Evolutionary conservation across 1,139 yeast species (phyloP), one percentile per base, ranked within the genome.

Genomic region (Kodamaea sp.): DNA sequence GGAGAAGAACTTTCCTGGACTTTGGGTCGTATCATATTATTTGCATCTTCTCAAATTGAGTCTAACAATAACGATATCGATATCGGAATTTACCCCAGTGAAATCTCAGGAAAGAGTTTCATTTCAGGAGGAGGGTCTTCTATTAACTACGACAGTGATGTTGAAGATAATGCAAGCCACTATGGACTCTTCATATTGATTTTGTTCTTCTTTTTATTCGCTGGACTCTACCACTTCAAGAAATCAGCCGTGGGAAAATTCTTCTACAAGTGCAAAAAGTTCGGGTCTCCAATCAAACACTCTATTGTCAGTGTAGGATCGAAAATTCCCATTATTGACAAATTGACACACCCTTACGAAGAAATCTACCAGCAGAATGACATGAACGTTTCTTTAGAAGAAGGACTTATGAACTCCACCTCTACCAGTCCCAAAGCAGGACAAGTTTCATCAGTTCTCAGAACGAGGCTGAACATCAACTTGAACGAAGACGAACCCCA

Each of bases 1-100:
- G 85, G 82, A 2, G 72, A 70, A 14, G 87, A 80, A 42, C 52
- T 80, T 15, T 76, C 86, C 0, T 80, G 87, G 87, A 80, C 87
- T 0, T 51, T 80, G 28, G 87, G 87, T 3, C 76, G 75, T 47
- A 77, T 79, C 2, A 46, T 80, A 11, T 55, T 80, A 8, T 79
- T 71, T 53, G 86, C 85, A 0, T 74, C 81, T 1, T 72, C 83
- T 6, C 70, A 73, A 43, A 65, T 78, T 4, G 50, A 56, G 1
- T 46, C 68, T 0, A 23, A 36, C 1, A 54, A 57, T 2, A 42
- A 31, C 3, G 57, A 48, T 13, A 29, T 38, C 1, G 58, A 63
- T 3, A 64, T 74, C n/a, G 85, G 85, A 0, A 68, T 78, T 23
- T 57, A 57, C 28, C 83, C 84, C 2, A 76, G 81, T 50, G 62